phyloP scores from a whole-genome alignment of 805 yeast species.

The Saccharomyces eubayanus region DNA sequence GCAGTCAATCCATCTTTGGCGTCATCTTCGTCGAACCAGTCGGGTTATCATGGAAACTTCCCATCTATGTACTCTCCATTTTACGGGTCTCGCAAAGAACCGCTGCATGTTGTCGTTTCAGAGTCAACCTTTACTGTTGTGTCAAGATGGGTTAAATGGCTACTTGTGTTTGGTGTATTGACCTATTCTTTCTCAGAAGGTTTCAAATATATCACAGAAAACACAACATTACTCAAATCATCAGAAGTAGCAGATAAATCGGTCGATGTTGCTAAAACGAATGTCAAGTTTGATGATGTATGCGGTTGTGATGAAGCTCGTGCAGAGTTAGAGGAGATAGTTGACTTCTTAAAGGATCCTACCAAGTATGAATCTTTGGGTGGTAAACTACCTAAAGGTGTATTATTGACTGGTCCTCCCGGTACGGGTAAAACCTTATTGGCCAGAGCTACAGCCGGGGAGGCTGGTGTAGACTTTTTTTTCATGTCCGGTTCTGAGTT shows the following conservation, averaged over 20 bases:
- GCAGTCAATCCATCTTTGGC: constrained; percentile 27
- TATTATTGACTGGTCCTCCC: constrained; percentile 93
- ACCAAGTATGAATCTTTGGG: constrained; percentile 93
- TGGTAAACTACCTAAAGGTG: constrained; percentile 96
- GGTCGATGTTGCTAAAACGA: constrained; percentile 75
- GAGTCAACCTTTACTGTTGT: constrained; percentile 73
- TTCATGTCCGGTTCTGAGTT: constrained; percentile 98
- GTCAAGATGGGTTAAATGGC: constrained; percentile 84
- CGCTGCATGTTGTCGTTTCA: constrained; percentile 87
- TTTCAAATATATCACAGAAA: constrained; percentile 72
- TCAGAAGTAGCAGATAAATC: constrained; percentile 67
- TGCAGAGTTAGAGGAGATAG: constrained; percentile 93
- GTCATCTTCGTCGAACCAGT: constrained; percentile 17
- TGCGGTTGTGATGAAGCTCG: constrained; percentile 98
- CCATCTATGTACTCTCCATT: constrained; percentile 29
- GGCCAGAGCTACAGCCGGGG: constrained; percentile 98
- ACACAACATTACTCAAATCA: constrained; percentile 56
- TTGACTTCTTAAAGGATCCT: constrained; percentile 95
- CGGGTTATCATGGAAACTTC: constrained; percentile 21
- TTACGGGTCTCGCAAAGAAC: constrained; percentile 64
- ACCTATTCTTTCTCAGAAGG: constrained; percentile 77
- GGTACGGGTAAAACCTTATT: constrained; percentile 97
- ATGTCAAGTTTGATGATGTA: constrained; percentile 85
- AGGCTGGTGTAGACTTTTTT: constrained; percentile 97
- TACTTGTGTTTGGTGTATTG: constrained; percentile 69